phyloP scores from a whole-genome alignment of 202 grass and related monocot species.

The Alloteropsis angusta region DNA sequence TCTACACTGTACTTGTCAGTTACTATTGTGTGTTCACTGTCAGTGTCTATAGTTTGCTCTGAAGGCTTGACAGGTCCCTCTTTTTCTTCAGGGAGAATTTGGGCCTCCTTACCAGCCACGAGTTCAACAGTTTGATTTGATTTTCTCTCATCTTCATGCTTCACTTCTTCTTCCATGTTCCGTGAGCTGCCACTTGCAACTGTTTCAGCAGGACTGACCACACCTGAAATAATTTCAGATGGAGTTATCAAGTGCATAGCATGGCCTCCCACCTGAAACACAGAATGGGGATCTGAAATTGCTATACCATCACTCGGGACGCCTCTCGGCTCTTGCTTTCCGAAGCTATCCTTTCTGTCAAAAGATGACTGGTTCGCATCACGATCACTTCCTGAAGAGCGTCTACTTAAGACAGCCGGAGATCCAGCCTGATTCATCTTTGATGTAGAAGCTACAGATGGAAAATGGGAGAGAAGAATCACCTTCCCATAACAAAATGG shows the following conservation, averaged over 20 bases:
- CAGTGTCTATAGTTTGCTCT: slow-evolving; percentile 23
- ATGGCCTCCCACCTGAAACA: slow-evolving; percentile 35
- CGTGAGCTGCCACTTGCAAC: slow-evolving; percentile 13
- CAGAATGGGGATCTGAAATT: slow-evolving; percentile 37
- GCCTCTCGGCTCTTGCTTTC: slow-evolving; percentile 36
- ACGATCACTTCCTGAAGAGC: slow-evolving; percentile 36
- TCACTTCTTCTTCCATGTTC: slow-evolving; percentile 29
- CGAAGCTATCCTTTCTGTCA: slow-evolving; percentile 26
- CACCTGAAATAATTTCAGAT: slow-evolving; percentile 76
- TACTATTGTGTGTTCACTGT: slow-evolving; percentile 26
- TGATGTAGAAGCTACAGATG: slow-evolving; percentile 27
- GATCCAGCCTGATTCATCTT: slow-evolving; percentile 37
- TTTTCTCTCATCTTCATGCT: slow-evolving; percentile 31
- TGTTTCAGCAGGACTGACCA: slow-evolving; percentile 38
- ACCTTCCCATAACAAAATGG: slow-evolving; percentile 33
- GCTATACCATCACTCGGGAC: slow-evolving; percentile 27
- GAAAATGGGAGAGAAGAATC: slow-evolving; percentile 28
- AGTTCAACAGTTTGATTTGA: slow-evolving; percentile 28
- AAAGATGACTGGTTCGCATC: slow-evolving; percentile 35
- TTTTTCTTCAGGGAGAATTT: slow-evolving; percentile 38
- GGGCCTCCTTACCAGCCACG: slow-evolving; percentile 38
- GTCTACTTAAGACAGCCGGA: slow-evolving; percentile 41
- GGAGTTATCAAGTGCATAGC: slow-evolving; percentile 60
- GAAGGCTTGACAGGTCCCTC: slow-evolving; percentile 28
- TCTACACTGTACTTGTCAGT: slow-evolving; percentile 41